phyloP scores from a whole-genome alignment of 257 asterid genomes.

The Cynanchum wilfordii region DNA sequence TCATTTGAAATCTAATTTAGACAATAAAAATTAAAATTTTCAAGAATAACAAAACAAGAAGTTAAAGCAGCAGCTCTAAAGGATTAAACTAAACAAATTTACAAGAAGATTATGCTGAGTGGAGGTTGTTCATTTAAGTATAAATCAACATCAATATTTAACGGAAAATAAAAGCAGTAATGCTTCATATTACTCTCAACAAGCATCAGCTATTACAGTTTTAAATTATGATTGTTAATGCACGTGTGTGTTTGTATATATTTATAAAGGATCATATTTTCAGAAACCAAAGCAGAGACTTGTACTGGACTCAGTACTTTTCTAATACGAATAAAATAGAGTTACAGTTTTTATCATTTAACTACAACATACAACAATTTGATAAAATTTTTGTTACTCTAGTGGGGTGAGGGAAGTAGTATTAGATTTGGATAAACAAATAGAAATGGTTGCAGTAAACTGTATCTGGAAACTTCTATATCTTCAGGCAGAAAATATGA shows the following conservation, averaged over 20 bases:
- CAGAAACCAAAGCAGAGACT: not conserved
- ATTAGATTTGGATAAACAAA: not conserved
- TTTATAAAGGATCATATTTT: not conserved
- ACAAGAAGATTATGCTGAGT: not conserved
- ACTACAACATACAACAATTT: too few species aligned
- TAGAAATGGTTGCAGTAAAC: not conserved
- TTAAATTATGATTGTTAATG: too few species aligned
- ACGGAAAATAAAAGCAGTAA: not conserved
- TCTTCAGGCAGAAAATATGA: not conserved
- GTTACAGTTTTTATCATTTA: too few species aligned
- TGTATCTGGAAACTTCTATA: not conserved
- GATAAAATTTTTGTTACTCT: not conserved
- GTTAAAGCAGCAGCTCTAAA: not conserved
- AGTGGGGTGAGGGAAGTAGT: not conserved
- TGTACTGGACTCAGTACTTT: not conserved
- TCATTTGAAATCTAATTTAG: not conserved
- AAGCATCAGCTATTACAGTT: not conserved
- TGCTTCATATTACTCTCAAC: not conserved
- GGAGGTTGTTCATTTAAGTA: too few species aligned
- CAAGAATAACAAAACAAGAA: not conserved
- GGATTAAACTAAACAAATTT: not conserved
- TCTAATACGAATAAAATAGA: too few species aligned
- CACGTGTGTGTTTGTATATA: too few species aligned
- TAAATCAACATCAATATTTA: too few species aligned
- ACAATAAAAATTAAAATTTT: too few species aligned